Evolutionary conservation across 108 stramenopile species (phyloP).

Genomic region (Conticribra weissflogii): DNA sequence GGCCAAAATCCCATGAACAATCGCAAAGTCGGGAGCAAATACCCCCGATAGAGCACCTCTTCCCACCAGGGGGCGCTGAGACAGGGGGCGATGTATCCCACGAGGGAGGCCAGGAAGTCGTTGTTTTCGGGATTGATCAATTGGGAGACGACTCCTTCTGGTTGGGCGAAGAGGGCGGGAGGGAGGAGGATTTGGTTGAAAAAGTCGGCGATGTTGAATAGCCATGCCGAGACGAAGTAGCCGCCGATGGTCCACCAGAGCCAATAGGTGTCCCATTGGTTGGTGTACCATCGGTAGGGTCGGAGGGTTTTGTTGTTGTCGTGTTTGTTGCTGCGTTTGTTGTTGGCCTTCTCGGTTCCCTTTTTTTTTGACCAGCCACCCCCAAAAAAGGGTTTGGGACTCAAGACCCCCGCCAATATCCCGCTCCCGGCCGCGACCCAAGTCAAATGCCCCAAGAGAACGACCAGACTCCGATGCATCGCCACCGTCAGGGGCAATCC

Average conservation of each 20-base stretch:
- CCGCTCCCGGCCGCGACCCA: constrained; percentile 78
- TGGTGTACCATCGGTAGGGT: constrained; percentile 58
- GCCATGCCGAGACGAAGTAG: constrained; percentile 87
- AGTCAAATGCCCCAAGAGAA: constrained; percentile 86
- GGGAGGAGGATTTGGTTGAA: constrained; percentile 89
- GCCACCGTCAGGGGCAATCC: constrained; percentile 74
- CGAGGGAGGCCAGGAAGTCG: constrained; percentile 73
- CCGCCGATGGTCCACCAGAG: constrained; percentile 95
- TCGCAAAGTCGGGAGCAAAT: constrained; percentile 72
- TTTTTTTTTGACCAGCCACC: constrained; percentile 34
- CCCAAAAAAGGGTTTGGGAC: constrained; percentile 79
- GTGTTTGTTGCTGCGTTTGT: neutral
- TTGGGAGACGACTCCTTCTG: constrained; percentile 82
- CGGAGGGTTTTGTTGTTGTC: constrained; percentile 20
- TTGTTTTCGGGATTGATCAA: constrained; percentile 93
- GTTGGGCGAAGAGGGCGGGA: constrained; percentile 57
- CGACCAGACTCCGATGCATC: constrained; percentile 86
- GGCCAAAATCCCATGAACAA: constrained; percentile 56
- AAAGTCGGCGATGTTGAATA: constrained; percentile 90
- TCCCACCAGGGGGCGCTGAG: constrained; percentile 93
- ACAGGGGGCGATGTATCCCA: constrained; percentile 94
- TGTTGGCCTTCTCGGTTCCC: constrained; percentile 2
- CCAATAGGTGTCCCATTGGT: constrained; percentile 74
- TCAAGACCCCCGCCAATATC: constrained; percentile 65
- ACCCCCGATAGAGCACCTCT: constrained; percentile 92